These are phyloP conservation scores for Aspergillus sp. DNA, from an alignment of 2,329 filamentous ascomycete genomes.

Conservation along the genomic window DNA sequence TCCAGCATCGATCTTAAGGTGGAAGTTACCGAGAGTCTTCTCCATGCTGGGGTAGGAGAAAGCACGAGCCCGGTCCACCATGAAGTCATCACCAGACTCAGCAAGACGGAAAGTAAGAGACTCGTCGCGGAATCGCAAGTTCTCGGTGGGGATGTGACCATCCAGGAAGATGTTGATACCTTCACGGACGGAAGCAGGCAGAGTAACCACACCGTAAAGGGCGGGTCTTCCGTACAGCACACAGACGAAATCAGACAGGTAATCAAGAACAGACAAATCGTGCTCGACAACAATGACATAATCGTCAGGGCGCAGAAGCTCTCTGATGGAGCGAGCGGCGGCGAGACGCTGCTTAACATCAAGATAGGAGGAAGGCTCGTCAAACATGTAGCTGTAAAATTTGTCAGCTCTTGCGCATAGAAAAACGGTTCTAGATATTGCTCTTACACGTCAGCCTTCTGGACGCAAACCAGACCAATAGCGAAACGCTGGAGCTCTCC, in stretches of 20 bases:
- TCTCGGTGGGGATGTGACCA: conserved; percentile 96
- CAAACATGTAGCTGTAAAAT: conserved; percentile 84
- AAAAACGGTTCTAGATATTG: background rate
- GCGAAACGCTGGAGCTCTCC: conserved; percentile 98
- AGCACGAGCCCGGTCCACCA: conserved; percentile 78
- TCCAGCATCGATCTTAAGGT: conserved; percentile 76
- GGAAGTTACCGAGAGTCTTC: conserved; percentile 89
- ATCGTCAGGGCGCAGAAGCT: conserved; percentile 81
- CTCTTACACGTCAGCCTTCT: conserved; percentile 82
- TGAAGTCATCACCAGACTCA: conserved; percentile 85
- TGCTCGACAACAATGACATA: conserved; percentile 99
- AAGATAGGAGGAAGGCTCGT: conserved; percentile 97
- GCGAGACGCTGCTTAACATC: conserved; percentile 99
- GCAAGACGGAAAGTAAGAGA: conserved; percentile 93
- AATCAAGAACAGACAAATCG: conserved; percentile 97
- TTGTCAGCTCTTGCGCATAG: conserved; percentile 16
- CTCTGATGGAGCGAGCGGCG: conserved; percentile 88
- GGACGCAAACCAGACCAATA: conserved; percentile 92
- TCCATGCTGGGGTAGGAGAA: conserved; percentile 89
- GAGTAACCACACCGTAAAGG: conserved; percentile 95
- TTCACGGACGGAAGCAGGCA: conserved; percentile 94
- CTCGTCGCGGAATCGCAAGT: conserved; percentile 96
- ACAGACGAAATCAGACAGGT: conserved; percentile 97
- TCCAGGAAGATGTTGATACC: conserved; percentile 99
- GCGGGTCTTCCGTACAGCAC: conserved; percentile 95